Evolutionary conservation across 176 grass and related monocot species (phyloP).

Genomic region (Phoenix roebelenii): DNA sequence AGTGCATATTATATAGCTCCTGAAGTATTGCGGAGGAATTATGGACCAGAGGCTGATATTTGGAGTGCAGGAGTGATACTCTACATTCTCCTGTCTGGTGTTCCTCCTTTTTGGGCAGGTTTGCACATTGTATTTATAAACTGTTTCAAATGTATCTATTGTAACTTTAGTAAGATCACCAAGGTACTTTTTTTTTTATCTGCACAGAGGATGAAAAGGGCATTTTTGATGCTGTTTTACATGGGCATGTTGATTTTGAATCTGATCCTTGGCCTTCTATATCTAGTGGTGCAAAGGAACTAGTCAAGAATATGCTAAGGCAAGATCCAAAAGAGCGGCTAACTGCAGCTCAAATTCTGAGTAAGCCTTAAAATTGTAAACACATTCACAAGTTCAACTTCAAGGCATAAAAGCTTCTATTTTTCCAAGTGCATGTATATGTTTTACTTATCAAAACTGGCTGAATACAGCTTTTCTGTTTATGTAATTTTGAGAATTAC

Average conservation of each 20-base stretch:
- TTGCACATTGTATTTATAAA: background rate
- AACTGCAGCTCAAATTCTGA: conserved; percentile 9
- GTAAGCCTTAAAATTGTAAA: conserved; percentile 2
- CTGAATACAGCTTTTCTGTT: too few relatives aligned
- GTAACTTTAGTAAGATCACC: too few relatives aligned
- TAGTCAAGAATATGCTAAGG: conserved; percentile 12
- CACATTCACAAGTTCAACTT: background rate
- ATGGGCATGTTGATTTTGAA: conserved; percentile 7
- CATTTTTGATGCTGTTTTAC: conserved; percentile 7
- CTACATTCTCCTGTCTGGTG: conserved; percentile 11
- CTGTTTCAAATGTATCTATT: background rate
- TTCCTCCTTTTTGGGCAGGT: conserved; percentile 21
- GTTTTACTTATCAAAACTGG: background rate
- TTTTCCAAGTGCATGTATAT: background rate
- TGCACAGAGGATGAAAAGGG: conserved; percentile 4
- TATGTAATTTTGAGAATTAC: too few relatives aligned
- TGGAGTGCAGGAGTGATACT: conserved; percentile 13
- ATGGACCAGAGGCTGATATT: conserved; percentile 13
- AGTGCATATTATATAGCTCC: conserved; percentile 18
- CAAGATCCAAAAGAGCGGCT: conserved; percentile 1
- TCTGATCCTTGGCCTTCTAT: conserved; percentile 12
- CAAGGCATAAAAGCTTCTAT: background rate
- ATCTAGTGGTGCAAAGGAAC: conserved; percentile 8
- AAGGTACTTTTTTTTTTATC: background rate
- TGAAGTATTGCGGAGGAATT: conserved; percentile 1